Conservation (phyloP, 768 basidiomycete species). For the Podaxis sp. region DNA sequence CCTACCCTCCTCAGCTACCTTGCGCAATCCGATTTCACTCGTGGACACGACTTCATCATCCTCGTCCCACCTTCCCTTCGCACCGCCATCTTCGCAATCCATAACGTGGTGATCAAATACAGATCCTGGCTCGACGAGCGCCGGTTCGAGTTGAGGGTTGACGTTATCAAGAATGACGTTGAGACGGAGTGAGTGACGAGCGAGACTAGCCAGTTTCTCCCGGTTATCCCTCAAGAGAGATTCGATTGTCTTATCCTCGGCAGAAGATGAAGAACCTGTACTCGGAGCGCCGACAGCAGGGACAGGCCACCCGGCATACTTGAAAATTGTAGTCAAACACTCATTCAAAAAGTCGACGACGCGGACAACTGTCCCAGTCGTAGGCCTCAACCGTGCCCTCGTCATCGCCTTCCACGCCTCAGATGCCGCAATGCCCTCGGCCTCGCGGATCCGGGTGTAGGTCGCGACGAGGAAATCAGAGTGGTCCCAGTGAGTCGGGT, state of each 20-base stretch:
- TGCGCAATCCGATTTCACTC: conserved; percentile 31
- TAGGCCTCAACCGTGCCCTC: conserved; percentile 16
- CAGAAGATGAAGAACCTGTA: conserved; percentile 12
- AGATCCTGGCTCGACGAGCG: conserved; percentile 26
- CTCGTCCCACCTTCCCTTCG: not conserved
- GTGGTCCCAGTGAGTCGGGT: conserved; percentile 42
- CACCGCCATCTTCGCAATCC: conserved; percentile 27
- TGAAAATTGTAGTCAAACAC: conserved; percentile 10
- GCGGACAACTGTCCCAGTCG: conserved; percentile 14
- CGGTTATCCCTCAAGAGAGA: conserved; percentile 14
- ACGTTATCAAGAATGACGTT: conserved; percentile 19
- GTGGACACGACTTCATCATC: conserved; percentile 29
- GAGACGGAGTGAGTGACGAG: conserved; percentile 28
- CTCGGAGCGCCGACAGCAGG: not conserved
- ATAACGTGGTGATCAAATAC: conserved; percentile 28
- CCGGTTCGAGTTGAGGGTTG: conserved; percentile 28
- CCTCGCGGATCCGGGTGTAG: conserved; percentile 36
- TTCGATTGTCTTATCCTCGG: conserved; percentile 2
- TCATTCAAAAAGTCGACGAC: conserved; percentile 16
- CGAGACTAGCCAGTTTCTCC: conserved; percentile 26
- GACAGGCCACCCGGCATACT: conserved; percentile 4
- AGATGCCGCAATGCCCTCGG: conserved; percentile 8
- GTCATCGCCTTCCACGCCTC: conserved; percentile 29
- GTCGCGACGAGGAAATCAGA: conserved; percentile 36
- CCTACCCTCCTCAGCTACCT: conserved; percentile 1